Evolutionary conservation across 129 eudicot genomes (phyloP).

Genomic region (Heracleum sosnowskyi): DNA sequence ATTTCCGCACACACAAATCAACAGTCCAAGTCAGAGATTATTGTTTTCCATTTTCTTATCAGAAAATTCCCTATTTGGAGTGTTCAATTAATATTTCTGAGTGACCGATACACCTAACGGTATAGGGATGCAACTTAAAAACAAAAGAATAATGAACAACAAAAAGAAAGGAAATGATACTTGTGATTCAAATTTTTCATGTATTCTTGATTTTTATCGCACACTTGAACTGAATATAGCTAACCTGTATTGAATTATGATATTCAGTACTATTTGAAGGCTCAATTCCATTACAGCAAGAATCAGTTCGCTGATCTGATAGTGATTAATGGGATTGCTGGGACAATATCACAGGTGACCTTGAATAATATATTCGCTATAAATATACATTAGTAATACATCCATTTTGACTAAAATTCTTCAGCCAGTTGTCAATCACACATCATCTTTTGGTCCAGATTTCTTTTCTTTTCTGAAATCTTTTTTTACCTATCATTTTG

Average conservation of each 20-base stretch:
- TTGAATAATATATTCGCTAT: neutral
- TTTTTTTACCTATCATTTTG: neutral
- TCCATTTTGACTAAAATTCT: neutral
- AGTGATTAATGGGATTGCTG: slow-evolving; percentile 71
- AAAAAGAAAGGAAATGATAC: neutral
- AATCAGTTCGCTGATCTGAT: slow-evolving; percentile 73
- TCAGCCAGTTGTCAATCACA: neutral
- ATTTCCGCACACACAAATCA: neutral
- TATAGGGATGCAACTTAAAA: neutral
- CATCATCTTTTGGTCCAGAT: neutral
- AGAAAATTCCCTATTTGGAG: too few relatives aligned
- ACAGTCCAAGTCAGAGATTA: neutral
- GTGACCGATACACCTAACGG: neutral
- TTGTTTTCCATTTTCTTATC: neutral
- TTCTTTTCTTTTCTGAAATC: neutral
- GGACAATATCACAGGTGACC: slow-evolving; percentile 69
- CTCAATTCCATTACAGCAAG: slow-evolving; percentile 73
- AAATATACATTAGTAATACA: neutral
- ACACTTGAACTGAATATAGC: neutral
- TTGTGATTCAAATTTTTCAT: neutral
- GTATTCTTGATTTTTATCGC: neutral
- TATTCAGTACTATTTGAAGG: slow-evolving; percentile 56
- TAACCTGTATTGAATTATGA: neutral
- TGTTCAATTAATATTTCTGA: neutral
- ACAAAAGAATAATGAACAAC: neutral